Conservation (phyloP, 306 rosid genomes). For the Quercus ilex region DNA sequence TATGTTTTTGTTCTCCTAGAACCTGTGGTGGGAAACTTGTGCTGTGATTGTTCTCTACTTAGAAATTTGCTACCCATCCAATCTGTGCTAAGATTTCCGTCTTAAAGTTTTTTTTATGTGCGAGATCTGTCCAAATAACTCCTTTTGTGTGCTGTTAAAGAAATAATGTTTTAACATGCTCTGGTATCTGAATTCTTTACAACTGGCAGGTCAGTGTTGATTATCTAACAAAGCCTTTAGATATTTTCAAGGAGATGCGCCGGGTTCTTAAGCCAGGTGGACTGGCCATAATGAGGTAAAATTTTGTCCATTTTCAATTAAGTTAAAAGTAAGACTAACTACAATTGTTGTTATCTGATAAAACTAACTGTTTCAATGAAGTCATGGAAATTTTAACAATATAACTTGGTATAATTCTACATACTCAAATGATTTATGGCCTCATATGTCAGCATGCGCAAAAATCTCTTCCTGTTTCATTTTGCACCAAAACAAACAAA, state of each 20-base stretch:
- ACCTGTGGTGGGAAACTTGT: not conserved
- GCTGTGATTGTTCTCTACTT: not conserved
- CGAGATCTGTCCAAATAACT: constrained; percentile 2
- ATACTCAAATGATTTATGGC: not conserved
- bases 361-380: not conserved
- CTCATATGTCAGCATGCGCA: not conserved
- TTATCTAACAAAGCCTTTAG: constrained; percentile 71
- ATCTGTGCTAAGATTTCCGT: not conserved
- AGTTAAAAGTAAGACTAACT: not conserved
- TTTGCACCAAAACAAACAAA: not conserved
- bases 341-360: not conserved
- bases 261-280: constrained; percentile 81
- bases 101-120: not conserved
- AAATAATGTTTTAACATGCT: not conserved
- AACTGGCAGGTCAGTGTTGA: constrained; percentile 76
- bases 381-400: not conserved
- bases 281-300: constrained; percentile 70
- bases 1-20: not conserved
- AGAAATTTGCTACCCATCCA: not conserved
- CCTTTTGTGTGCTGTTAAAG: not conserved
- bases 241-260: constrained; percentile 65
- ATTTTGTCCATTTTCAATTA: constrained; percentile 12
- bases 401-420: not conserved
- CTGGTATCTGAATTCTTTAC: constrained; percentile 4
- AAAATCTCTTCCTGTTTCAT: constrained; percentile 6